phyloP scores from a whole-genome alignment of 1,139 yeast genomes.

The Saccharomyces hybrid region DNA sequence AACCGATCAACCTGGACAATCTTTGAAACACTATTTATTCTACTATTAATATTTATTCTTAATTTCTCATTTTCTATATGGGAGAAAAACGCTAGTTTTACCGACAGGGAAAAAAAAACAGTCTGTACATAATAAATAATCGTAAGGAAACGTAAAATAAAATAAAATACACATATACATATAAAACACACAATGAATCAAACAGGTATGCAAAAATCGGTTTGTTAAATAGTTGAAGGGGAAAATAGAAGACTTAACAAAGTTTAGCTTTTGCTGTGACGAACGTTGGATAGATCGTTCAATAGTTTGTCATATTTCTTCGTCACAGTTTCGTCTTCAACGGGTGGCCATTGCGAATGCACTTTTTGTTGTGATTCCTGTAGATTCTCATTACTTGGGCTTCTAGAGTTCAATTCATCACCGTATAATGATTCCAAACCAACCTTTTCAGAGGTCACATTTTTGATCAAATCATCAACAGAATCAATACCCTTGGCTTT shows the following conservation, averaged over 20 bases:
- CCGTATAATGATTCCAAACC: conserved; percentile 51
- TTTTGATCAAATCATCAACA: conserved; percentile 61
- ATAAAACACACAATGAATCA: neutral
- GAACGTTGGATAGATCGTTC: conserved; percentile 57
- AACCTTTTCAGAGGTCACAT: conserved; percentile 47
- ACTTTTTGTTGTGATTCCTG: neutral
- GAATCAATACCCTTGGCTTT: conserved; percentile 72
- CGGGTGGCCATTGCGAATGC: neutral
- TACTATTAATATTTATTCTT: neutral
- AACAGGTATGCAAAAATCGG: neutral
- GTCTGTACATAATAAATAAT: neutral
- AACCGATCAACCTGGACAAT: neutral
- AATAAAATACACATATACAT: neutral
- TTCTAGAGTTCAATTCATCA: conserved; percentile 12
- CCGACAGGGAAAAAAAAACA: neutral
- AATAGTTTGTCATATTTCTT: conserved; percentile 64
- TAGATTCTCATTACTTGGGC: conserved; percentile 1
- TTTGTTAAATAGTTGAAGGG: neutral
- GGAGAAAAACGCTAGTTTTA: neutral
- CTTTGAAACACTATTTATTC: neutral
- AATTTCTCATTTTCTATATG: neutral
- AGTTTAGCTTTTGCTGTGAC: conserved; percentile 37
- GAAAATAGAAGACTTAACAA: neutral
- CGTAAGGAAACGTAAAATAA: neutral
- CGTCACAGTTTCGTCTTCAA: conserved; percentile 37